phyloP scores from a whole-genome alignment of 164 flowering plant species.

The Malania oleifera region DNA sequence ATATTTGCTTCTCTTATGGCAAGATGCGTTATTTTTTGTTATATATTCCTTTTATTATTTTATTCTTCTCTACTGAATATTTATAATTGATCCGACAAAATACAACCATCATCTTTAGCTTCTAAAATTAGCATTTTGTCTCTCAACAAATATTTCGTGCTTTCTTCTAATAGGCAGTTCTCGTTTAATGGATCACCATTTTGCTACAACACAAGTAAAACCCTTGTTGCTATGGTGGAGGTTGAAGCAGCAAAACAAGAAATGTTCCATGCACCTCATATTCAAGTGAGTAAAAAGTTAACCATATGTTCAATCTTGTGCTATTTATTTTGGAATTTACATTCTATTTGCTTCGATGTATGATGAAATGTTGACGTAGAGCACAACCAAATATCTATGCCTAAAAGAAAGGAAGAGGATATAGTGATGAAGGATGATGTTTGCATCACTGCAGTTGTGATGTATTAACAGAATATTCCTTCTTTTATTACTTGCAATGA shows the following conservation, averaged over 20 bases:
- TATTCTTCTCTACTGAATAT: background rate
- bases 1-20: no score
- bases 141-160: background rate
- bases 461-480: conserved; percentile 6
- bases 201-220: conserved; percentile 45
- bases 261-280: conserved; percentile 99
- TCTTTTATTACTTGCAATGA: conserved; percentile 60
- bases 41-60: no score
- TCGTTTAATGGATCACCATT: conserved; percentile 8
- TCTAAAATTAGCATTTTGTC: background rate
- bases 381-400: no score
- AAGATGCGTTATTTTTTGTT: no score
- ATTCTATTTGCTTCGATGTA: no score
- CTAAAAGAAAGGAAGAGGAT: no score
- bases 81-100: background rate
- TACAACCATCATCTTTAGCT: background rate
- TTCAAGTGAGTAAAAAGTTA: conserved; percentile 52
- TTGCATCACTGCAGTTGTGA: no score
- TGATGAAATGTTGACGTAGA: no score
- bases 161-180: background rate
- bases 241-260: conserved; percentile 95
- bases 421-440: no score
- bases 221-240: conserved; percentile 66
- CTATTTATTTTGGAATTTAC: no score
- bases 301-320: background rate